These are phyloP conservation scores for Microcyclospora tardicrescens DNA, from an alignment of 2,329 filamentous ascomycete species.

Conservation along the genomic window DNA sequence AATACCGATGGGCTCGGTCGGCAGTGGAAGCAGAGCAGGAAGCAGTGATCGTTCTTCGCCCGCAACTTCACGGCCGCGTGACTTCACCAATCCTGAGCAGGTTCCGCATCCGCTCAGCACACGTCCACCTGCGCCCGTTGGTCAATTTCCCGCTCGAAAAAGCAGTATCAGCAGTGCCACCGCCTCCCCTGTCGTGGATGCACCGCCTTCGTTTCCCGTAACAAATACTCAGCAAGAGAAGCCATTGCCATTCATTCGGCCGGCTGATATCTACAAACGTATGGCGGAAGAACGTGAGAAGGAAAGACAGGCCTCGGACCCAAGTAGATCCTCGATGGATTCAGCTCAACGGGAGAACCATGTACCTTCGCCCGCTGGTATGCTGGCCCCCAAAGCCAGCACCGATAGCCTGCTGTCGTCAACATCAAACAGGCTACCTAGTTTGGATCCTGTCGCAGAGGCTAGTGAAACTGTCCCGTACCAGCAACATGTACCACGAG, in stretches of 20 bases:
- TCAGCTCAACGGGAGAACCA: constrained; percentile 20
- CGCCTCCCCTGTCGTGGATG: constrained; percentile 15
- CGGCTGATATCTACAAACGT: constrained; percentile 65
- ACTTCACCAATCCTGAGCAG: constrained; percentile 40
- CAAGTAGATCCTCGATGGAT: constrained; percentile 44
- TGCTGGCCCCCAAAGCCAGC: background rate
- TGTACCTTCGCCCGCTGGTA: background rate
- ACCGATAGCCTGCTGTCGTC: constrained; percentile 3
- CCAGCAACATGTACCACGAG: constrained; percentile 7
- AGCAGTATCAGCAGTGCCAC: constrained; percentile 45
- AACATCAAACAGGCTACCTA: constrained; percentile 5
- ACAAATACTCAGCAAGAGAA: constrained; percentile 26
- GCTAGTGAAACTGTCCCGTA: constrained; percentile 3
- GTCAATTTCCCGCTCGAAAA: constrained; percentile 47
- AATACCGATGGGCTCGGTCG: constrained; percentile 1
- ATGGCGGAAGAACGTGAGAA: constrained; percentile 52
- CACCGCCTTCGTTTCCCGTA: constrained; percentile 3
- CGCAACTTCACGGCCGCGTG: constrained; percentile 17
- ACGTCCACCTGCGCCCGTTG: constrained; percentile 22
- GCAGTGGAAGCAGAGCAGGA: constrained; percentile 1
- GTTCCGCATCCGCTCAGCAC: constrained; percentile 37
- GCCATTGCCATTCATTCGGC: constrained; percentile 52
- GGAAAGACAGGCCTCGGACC: constrained; percentile 45
- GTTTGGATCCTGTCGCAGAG: constrained; percentile 12
- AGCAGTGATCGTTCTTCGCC: constrained; percentile 9